Evolutionary conservation across 2,329 filamentous ascomycete genomes (phyloP).

Genomic region (Ceratocystis albifundus): DNA sequence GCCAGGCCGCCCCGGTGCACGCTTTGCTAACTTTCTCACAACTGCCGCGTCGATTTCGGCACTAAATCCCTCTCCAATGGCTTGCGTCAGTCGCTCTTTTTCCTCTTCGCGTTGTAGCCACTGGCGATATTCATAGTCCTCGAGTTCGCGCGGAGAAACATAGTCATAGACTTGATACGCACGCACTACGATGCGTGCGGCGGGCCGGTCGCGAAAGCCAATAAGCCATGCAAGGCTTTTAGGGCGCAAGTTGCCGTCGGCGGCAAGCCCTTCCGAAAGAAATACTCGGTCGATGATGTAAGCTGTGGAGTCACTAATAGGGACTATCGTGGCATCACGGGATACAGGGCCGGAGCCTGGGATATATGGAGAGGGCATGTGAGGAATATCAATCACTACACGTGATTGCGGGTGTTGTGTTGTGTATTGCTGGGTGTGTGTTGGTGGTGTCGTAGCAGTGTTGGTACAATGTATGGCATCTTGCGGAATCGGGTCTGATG

Average conservation of each 20-base stretch:
- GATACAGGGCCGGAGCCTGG: conserved; percentile 40
- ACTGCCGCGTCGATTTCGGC: conserved; percentile 8
- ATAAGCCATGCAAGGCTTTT: conserved; percentile 44
- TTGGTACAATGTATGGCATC: background rate
- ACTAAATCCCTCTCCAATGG: conserved; percentile 3
- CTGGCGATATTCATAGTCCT: conserved; percentile 44
- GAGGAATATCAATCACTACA: conserved; percentile 28
- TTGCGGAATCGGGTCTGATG: no score
- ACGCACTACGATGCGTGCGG: conserved; percentile 38
- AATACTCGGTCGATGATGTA: conserved; percentile 46
- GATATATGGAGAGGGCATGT: conserved; percentile 30
- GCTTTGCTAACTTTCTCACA: background rate
- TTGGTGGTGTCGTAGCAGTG: background rate
- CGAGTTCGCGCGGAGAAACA: conserved; percentile 44
- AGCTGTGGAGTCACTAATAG: conserved; percentile 41
- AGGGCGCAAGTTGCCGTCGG: conserved; percentile 31
- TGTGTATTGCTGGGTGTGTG: no score
- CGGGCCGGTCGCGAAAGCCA: conserved; percentile 43
- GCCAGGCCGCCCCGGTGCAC: conserved; percentile 1
- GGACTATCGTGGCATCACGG: conserved; percentile 38
- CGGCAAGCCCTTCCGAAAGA: conserved; percentile 32
- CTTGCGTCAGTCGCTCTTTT: conserved; percentile 24
- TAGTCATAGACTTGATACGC: conserved; percentile 43
- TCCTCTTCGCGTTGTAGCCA: conserved; percentile 36
- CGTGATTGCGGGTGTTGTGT: background rate